Evolutionary conservation across 495 filamentous ascomycete genomes (phyloP), one percentile per base, ranked within the genome.

Genomic region (Neurospora sp.): DNA sequence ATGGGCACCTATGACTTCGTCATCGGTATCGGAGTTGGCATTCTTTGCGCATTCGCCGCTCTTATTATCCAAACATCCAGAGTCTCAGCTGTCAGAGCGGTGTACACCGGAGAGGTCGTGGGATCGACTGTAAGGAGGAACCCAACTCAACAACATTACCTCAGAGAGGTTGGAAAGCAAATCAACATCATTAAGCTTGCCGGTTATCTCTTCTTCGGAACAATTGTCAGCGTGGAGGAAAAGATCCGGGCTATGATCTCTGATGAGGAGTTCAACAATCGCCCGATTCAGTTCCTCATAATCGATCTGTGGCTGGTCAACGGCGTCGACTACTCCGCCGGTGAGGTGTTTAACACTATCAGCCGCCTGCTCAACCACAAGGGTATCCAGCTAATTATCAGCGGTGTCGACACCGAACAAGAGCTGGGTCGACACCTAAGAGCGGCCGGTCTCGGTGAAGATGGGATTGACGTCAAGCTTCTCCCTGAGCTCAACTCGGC

Each of bases 1-100:
- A 99, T 99, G 96, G 96, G 96, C 6, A 89, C 91, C 37, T 96
- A 94, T 83, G 96, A 99, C 79, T 98, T 99, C 78, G 96, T 98
- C 6, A 87, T 92, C 37, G 96, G 96, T 39, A 98, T 99, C 41
- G 88, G 97, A 12, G 87, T 95, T 71, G 96, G 96, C 31, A 96
- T 99, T 72, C 88, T 96, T 14, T 83, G 98, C 69, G 96, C 96
- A 3, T 98, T 96, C 75, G 87, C 96, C 72, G 94, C 91, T 68
- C 92, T 92, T 72, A 94, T 97, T 20, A 90, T 98, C 20, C 94
- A 98, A 79, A 94, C 93, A 5, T 97, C 96, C 4, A 89, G 89
- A 73, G 91, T 94, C 44, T 93, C 94, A 4, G 93, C 96, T 65
- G 90, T 98, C 65, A 88, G 94, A 48, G 94, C 91, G 3, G 92